Base-by-base conservation (phyloP, 371 early-diverging fungal species). In the Syncephalis plumigaleata region DNA sequence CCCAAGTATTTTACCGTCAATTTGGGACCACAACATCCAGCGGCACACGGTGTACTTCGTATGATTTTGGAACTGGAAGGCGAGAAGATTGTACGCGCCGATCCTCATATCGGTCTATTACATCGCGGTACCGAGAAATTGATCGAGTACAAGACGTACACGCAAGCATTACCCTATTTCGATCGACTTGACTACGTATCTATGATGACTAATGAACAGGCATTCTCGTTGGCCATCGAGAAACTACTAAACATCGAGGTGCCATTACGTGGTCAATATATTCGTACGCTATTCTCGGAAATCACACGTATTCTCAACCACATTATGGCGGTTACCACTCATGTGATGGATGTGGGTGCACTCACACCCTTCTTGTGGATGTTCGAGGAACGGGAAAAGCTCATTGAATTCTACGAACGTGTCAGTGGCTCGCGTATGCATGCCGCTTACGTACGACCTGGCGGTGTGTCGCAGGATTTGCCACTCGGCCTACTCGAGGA, bases 11-110 rank as follows among this genome's bases (percentile, higher is more conserved):
- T 79, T 63, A 87, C 94, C 36, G 75, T 97, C 71, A 97, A 97
- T 74, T 94, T 97, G 67, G 97, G 97, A 46, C 97, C 97, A 39
- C 95, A 97, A 71, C 97, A 97, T 75, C 97, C 97, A 23, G 97
- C 97, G 37, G 97, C 97, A 48, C 97, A 97, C 85, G 97, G 97
- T 59, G 97, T 97, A 61, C 72, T 97, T 63, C 89, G 97, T 57
- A 63, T 97, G 59, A 90, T 97, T 64, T 63, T 94, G 59, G 95
- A 94, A 63, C 65, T 97, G 48, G 74, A 79, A 50, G 97, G 95
- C 50, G 95, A 94, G 65, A 78, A 81, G 54, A 82, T 97, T 48
- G 63, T 83, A 21, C 79, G 92, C 46, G 88, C 91, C 18, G 97
- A 96, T 69, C 94, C 97, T 37, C 97, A 96, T 62, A 77, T 96